Evolutionary conservation across 2,329 filamentous ascomycete species (phyloP), one percentile per base, ranked within the genome.

Genomic region (Curvularia sp.): DNA sequence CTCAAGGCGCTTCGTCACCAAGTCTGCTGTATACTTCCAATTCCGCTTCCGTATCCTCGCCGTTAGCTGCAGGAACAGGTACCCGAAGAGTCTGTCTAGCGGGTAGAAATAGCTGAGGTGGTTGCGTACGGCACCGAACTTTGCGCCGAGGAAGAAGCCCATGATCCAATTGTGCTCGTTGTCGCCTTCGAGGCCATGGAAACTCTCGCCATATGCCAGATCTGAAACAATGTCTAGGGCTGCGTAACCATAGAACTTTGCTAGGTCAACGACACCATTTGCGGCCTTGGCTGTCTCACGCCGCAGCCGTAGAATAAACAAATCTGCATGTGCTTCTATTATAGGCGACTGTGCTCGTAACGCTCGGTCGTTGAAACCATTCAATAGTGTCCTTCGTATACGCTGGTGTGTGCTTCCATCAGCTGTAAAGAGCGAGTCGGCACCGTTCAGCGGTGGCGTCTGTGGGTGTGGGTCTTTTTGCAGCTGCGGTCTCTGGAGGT

Each of bases 41-140:
- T 52, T 52, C 7, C 38, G 49, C 24, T 26, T 41, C 18, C 49
- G 24, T 1, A 52, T 33, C 28, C 31, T 43, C 8, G 49, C 49
- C 2, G 49, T 52, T 3, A 52, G 49, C 10, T 43, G 35, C 38
- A 52, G 31, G 13, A 52, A 52, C 18, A 52, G 24, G n/a, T 28
- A 52, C 13, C 49, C 39, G 20, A 52, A 52, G n/a, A 52, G 43
- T 7, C 49, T 43, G 49, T 52, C 49, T 22, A 52, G 39, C 18
- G 49, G 49, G 18, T 52, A 52, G 22, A 52, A 52, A 26, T 52
- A 52, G n/a, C 49, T 52, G n/a, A 52, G 38, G 22, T 52, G 49
- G 8, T 52, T 52, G 49, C 49, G 49, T 6, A 52, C 49, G 24
- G 49, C 49, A 9, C 49, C 49, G 12, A 52, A 52, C 49, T 52